phyloP scores from a whole-genome alignment of 768 basidiomycete species.

The Naematelia aurantialba region DNA sequence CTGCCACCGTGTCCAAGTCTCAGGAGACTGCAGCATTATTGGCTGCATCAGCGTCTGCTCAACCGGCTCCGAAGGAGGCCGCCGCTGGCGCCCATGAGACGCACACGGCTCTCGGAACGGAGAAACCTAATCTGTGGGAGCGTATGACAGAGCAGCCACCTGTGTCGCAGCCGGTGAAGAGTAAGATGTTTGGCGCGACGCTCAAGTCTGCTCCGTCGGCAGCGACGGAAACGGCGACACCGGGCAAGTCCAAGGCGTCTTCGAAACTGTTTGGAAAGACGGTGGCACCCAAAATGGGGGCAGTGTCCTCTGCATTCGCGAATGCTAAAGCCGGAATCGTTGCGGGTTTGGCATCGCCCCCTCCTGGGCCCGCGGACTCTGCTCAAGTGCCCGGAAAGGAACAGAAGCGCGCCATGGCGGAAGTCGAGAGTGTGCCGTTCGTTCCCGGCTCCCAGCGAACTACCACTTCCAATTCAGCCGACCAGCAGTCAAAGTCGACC shows the following conservation, averaged over 20 bases:
- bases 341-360: background rate
- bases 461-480: background rate
- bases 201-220: conserved; percentile 12
- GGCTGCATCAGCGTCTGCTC: too few species aligned
- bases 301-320: background rate
- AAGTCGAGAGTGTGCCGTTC: conserved; percentile 68
- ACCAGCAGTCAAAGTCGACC: background rate
- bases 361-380: background rate
- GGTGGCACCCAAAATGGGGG: background rate
- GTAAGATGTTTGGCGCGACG: conserved; percentile 34
- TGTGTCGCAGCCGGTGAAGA: conserved; percentile 23
- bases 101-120: background rate
- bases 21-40: too few species aligned
- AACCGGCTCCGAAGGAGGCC: too few species aligned
- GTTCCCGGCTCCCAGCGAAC: conserved; percentile 57
- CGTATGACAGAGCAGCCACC: background rate
- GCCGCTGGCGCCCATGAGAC: background rate
- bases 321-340: background rate
- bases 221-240: conserved; percentile 1
- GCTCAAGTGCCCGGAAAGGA: background rate
- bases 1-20: background rate
- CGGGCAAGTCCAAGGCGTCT: background rate
- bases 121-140: background rate
- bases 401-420: conserved; percentile 4
- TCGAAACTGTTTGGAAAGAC: conserved; percentile 3